Conservation (phyloP, 2,329 filamentous ascomycete species). For the Chrysosphaeria jannelii region DNA sequence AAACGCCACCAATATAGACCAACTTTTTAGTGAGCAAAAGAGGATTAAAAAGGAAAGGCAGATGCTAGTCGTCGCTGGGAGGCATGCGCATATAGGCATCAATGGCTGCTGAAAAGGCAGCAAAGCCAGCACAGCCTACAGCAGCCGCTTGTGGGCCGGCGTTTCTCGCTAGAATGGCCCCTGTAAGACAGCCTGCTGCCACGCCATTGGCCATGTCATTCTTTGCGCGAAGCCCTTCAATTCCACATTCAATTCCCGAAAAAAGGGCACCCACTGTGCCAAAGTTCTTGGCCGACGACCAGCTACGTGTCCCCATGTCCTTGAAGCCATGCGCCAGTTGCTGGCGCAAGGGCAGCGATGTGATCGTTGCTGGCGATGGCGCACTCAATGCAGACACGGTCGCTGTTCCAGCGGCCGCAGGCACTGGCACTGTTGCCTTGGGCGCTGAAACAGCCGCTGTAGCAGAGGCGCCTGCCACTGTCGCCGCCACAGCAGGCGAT, state of each 20-base stretch:
- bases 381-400: neutral
- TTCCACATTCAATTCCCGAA: constrained; percentile 77
- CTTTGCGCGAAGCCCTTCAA: constrained; percentile 76
- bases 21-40: neutral
- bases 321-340: constrained; percentile 68
- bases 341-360: constrained; percentile 46
- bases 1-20: neutral
- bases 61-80: constrained; percentile 19
- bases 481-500: neutral
- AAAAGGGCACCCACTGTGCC: constrained; percentile 79
- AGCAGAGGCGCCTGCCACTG: constrained; percentile 1
- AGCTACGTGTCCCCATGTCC: constrained; percentile 74
- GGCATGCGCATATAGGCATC: constrained; percentile 74
- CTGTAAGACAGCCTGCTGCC: constrained; percentile 67
- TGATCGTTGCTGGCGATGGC: neutral
- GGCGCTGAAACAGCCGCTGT: too few relatives aligned
- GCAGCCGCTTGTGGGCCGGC: constrained; percentile 72
- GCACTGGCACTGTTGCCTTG: too few relatives aligned
- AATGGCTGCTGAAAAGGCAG: constrained; percentile 73
- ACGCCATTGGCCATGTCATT: constrained; percentile 80
- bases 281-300: constrained; percentile 74
- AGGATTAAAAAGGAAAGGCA: neutral
- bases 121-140: constrained; percentile 75
- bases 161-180: constrained; percentile 58
- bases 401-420: too few relatives aligned